These are phyloP conservation scores for Peronospora tabacina DNA, from an alignment of 352 stramenopile genomes.

Conservation along the genomic window DNA sequence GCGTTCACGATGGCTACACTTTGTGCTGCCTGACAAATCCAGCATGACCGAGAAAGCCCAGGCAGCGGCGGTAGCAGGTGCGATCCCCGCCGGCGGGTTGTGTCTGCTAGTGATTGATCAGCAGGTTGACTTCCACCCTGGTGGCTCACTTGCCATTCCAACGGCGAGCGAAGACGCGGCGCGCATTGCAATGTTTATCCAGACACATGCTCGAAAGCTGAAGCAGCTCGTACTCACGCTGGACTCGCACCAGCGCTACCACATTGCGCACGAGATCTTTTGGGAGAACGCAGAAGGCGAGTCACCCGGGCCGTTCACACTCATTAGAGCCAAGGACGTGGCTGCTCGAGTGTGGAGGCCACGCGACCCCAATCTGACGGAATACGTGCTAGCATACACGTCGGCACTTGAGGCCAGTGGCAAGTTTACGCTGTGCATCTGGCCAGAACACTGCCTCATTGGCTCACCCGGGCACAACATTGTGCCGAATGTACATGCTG, in stretches of 20 bases:
- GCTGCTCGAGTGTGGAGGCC: slow-evolving; percentile 45
- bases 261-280: slow-evolving; percentile 93
- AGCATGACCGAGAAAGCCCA: slow-evolving; percentile 26
- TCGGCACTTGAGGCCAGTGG: slow-evolving; percentile 75
- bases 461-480: slow-evolving; percentile 87
- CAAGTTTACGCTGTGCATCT: slow-evolving; percentile 92
- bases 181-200: slow-evolving; percentile 87
- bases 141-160: slow-evolving; percentile 92
- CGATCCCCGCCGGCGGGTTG: slow-evolving; percentile 40
- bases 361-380: slow-evolving; percentile 51
- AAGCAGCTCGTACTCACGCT: slow-evolving; percentile 91
- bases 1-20: slow-evolving; percentile 10
- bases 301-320: slow-evolving; percentile 87
- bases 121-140: slow-evolving; percentile 94
- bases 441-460: slow-evolving; percentile 96
- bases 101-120: slow-evolving; percentile 92
- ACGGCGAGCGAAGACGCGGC: slow-evolving; percentile 85
- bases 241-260: slow-evolving; percentile 92
- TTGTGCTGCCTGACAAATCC: neutral
- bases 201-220: slow-evolving; percentile 44
- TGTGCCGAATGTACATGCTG: slow-evolving; percentile 70
- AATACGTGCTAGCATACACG: slow-evolving; percentile 90
- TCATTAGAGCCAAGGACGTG: slow-evolving; percentile 86
- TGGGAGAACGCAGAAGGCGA: slow-evolving; percentile 72
- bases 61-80: slow-evolving; percentile 34